A percentile compares a stretch with the other conserved stretches of the same genome.
These are phyloP conservation scores for Serendipita sp. DNA, from an alignment of 768 basidiomycete species.

Conservation along the genomic window DNA sequence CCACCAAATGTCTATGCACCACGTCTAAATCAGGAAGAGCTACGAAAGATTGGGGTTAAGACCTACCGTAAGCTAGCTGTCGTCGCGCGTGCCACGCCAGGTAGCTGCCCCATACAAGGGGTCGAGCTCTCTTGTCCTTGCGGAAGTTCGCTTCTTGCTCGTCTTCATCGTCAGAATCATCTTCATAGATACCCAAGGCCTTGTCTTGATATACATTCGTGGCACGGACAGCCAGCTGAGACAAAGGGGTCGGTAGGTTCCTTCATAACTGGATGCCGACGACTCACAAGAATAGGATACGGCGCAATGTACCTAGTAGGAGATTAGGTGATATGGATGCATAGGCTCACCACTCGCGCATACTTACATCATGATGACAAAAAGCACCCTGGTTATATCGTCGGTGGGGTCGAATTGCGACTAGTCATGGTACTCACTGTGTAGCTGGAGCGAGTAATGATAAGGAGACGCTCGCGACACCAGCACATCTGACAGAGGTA, in stretches of 20 bases:
- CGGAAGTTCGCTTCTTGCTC: conserved; percentile 13
- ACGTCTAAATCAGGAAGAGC: no score
- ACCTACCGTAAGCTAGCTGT: conserved; percentile 65
- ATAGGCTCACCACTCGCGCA: no score
- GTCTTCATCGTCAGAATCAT: conserved; percentile 23
- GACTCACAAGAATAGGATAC: not conserved
- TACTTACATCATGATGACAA: conserved; percentile 9
- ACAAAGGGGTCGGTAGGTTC: not conserved
- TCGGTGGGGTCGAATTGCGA: no score
- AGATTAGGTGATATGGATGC: not conserved
- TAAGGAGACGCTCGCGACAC: conserved; percentile 27
- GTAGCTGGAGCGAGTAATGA: conserved; percentile 25
- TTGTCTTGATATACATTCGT: conserved; percentile 7
- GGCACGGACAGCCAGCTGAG: not conserved
- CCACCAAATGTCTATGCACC: conserved; percentile 78
- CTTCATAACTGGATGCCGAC: not conserved
- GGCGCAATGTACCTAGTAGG: conserved; percentile 7
- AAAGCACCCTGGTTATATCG: not conserved
- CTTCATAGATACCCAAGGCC: conserved; percentile 7
- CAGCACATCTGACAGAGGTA: conserved; percentile 25
- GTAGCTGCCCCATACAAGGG: conserved; percentile 60
- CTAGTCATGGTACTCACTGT: conserved; percentile 22
- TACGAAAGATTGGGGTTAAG: not conserved
- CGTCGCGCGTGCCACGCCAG: conserved; percentile 66
- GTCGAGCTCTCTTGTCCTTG: conserved; percentile 19